A percentile compares a stretch with the other conserved stretches of the same genome.
These are phyloP conservation scores for Aspergillus fructus DNA, from an alignment of 2,329 filamentous ascomycete genomes.

Conservation along the genomic window DNA sequence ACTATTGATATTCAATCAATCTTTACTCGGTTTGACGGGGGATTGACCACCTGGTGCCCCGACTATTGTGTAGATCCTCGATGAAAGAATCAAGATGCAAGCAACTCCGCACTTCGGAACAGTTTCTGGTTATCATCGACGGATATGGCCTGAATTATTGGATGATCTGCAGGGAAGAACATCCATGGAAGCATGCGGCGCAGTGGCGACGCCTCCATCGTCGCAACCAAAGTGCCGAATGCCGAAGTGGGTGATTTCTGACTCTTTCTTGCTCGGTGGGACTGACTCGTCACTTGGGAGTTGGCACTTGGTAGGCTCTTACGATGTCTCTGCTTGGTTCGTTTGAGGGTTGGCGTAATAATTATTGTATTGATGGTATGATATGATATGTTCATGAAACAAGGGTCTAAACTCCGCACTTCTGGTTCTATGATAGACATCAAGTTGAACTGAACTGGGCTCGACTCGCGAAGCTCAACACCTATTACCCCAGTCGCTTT, in stretches of 20 bases:
- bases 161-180: not conserved
- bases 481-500: constrained; percentile 3
- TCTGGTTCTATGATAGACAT: not conserved
- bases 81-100: too few species aligned
- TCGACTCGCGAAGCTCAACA: not conserved
- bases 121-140: not conserved
- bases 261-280: too few species aligned
- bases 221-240: too few species aligned
- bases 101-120: not conserved
- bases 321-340: too few species aligned
- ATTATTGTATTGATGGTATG: not conserved
- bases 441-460: not conserved
- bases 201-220: too few species aligned
- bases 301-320: too few species aligned
- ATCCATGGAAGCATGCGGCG: not conserved
- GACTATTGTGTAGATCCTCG: too few species aligned
- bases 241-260: too few species aligned
- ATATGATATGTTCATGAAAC: not conserved
- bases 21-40: too few species aligned
- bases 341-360: not conserved
- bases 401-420: not conserved
- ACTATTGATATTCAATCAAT: too few species aligned
- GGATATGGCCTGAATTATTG: not conserved
- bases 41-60: too few species aligned
- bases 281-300: too few species aligned